Conservation (phyloP, 805 yeast species). For the Candida pini region DNA sequence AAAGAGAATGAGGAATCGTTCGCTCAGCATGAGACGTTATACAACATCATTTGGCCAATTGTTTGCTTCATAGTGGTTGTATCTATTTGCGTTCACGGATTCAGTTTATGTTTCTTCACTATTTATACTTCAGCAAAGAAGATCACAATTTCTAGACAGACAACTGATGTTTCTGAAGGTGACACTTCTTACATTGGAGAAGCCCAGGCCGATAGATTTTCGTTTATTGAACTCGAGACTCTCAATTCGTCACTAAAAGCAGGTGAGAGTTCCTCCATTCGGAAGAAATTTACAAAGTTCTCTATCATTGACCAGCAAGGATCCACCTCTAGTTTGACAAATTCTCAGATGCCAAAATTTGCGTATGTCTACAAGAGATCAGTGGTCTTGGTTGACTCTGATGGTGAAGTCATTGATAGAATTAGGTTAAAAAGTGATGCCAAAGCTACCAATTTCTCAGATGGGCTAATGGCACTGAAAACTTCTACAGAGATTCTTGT, state of each 20-base stretch:
- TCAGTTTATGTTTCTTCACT: conserved; percentile 68
- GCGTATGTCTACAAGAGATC: conserved; percentile 38
- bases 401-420: conserved; percentile 41
- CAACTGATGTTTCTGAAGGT: background rate
- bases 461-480: too few species aligned
- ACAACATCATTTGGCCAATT: conserved; percentile 66
- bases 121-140: conserved; percentile 22
- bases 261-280: background rate
- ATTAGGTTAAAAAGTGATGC: too few species aligned
- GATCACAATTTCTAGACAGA: conserved; percentile 14
- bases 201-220: too few species aligned
- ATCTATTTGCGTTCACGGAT: conserved; percentile 86
- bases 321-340: conserved; percentile 7
- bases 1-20: conserved; percentile 13
- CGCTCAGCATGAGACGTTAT: conserved; percentile 6
- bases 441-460: too few species aligned
- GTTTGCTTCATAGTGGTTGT: conserved; percentile 74
- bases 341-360: conserved; percentile 23
- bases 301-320: conserved; percentile 3
- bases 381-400: conserved; percentile 36
- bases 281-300: conserved; percentile 6
- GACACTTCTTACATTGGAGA: too few species aligned
- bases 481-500: too few species aligned
- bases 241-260: background rate
- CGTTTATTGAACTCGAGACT: too few species aligned